These are phyloP conservation scores for Emmonsiellopsis sp. DNA, from an alignment of 2,329 filamentous ascomycete genomes.

Conservation along the genomic window DNA sequence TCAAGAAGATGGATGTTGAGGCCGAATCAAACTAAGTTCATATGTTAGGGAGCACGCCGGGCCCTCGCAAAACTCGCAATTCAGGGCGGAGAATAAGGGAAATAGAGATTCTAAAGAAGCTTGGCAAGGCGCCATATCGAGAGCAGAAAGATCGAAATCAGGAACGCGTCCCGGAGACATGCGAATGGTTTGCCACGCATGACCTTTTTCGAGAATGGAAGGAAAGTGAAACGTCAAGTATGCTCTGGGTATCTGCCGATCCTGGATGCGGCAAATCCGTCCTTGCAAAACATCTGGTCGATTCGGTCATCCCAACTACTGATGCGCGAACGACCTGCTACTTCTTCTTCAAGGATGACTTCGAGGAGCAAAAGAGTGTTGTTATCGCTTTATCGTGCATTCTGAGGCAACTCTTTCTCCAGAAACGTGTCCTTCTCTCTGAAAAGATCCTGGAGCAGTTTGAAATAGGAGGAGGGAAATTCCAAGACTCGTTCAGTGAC, in stretches of 20 bases:
- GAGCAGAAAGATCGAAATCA: constrained; percentile 12
- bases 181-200: constrained; percentile 14
- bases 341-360: constrained; percentile 39
- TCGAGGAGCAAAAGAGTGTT: constrained; percentile 23
- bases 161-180: constrained; percentile 10
- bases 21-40: no score
- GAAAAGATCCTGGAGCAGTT: constrained; percentile 14
- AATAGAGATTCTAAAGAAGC: neutral
- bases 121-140: constrained; percentile 7
- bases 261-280: constrained; percentile 40
- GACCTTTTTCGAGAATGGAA: constrained; percentile 12
- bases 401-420: constrained; percentile 29
- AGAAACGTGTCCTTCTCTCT: constrained; percentile 13
- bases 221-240: constrained; percentile 9
- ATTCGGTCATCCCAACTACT: constrained; percentile 16
- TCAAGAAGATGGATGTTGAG: no score
- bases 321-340: constrained; percentile 23
- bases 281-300: constrained; percentile 27
- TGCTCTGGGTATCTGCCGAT: constrained; percentile 33
- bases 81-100: neutral
- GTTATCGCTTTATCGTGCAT: constrained; percentile 25
- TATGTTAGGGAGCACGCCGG: neutral
- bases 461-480: constrained; percentile 9
- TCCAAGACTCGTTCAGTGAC: constrained; percentile 15
- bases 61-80: neutral